phyloP scores from a whole-genome alignment of 495 filamentous ascomycete species.

The Aspergillus leporis region DNA sequence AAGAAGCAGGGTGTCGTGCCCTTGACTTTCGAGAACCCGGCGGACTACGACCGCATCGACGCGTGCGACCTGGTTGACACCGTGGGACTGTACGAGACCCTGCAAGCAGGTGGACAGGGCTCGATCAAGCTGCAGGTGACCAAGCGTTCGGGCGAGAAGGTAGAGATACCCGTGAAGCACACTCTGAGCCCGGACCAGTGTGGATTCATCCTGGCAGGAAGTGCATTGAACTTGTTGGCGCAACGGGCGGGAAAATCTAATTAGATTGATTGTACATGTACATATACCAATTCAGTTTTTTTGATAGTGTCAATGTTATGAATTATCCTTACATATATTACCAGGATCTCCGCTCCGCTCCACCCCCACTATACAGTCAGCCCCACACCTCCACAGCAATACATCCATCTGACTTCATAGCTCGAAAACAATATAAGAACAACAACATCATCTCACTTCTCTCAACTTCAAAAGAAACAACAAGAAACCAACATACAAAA shows the following conservation, averaged over 20 bases:
- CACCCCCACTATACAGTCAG: slow-evolving; percentile 3
- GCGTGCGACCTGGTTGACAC: slow-evolving; percentile 82
- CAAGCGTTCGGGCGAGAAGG: slow-evolving; percentile 61
- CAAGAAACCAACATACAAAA: neutral
- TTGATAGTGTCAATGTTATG: neutral
- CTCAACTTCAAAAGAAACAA: neutral
- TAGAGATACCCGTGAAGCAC: slow-evolving; percentile 59
- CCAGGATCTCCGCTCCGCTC: slow-evolving; percentile 7
- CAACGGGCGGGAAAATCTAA: slow-evolving; percentile 35
- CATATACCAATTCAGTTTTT: neutral
- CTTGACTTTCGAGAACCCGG: slow-evolving; percentile 79
- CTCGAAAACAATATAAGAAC: too few relatives aligned
- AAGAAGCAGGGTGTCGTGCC: slow-evolving; percentile 99
- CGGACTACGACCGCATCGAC: slow-evolving; percentile 81
- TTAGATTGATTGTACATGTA: slow-evolving; percentile 3
- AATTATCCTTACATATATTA: neutral
- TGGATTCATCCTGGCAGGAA: slow-evolving; percentile 87
- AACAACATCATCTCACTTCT: neutral
- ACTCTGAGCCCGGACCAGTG: slow-evolving; percentile 85
- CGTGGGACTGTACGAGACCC: slow-evolving; percentile 77
- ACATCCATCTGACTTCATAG: slow-evolving; percentile 4
- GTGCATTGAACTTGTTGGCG: slow-evolving; percentile 85
- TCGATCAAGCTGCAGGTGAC: slow-evolving; percentile 66
- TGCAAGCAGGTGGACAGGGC: slow-evolving; percentile 77
- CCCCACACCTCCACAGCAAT: slow-evolving; percentile 18